A percentile compares a stretch with the other conserved stretches of the same genome.
Evolutionary conservation across 2,329 filamentous ascomycete genomes (phyloP).

Genomic region (Fusarium sp.): DNA sequence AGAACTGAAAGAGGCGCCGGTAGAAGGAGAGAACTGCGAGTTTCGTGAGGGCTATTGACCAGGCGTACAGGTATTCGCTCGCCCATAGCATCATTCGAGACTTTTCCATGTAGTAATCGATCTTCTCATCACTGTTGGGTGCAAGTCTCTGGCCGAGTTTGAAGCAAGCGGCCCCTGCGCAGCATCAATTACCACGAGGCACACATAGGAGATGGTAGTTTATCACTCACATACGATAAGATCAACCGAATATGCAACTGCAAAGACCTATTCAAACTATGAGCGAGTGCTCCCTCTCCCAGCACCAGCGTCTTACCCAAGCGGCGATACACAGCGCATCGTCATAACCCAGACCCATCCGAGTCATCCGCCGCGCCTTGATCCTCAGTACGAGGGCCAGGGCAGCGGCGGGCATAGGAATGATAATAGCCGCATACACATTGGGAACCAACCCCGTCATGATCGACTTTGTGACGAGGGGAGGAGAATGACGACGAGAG

Average conservation of each 20-base stretch:
- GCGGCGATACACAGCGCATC: conserved; percentile 32
- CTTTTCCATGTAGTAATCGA: conserved; percentile 26
- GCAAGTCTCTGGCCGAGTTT: conserved; percentile 29
- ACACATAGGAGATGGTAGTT: no score
- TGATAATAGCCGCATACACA: conserved; percentile 35
- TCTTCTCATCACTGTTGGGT: conserved; percentile 1
- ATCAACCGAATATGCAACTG: conserved; percentile 23
- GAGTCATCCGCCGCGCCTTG: conserved; percentile 38
- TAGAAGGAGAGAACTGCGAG: conserved; percentile 47
- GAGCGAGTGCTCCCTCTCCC: neutral
- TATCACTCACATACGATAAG: conserved; percentile 29
- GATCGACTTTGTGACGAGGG: neutral
- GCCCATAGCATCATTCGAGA: conserved; percentile 27
- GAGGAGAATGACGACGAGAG: neutral
- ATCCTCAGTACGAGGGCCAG: conserved; percentile 30
- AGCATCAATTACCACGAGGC: neutral
- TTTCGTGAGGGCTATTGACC: conserved; percentile 46
- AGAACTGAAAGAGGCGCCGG: conserved; percentile 44
- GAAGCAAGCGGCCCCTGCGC: conserved; percentile 18
- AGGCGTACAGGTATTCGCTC: conserved; percentile 39
- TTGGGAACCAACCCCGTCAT: conserved; percentile 38
- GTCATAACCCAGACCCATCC: conserved; percentile 36
- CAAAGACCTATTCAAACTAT: conserved; percentile 19
- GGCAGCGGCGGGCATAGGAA: conserved; percentile 33
- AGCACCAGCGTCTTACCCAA: conserved; percentile 20